Evolutionary conservation across 805 yeast species (phyloP).

Genomic region (Yamadazyma insecticola): DNA sequence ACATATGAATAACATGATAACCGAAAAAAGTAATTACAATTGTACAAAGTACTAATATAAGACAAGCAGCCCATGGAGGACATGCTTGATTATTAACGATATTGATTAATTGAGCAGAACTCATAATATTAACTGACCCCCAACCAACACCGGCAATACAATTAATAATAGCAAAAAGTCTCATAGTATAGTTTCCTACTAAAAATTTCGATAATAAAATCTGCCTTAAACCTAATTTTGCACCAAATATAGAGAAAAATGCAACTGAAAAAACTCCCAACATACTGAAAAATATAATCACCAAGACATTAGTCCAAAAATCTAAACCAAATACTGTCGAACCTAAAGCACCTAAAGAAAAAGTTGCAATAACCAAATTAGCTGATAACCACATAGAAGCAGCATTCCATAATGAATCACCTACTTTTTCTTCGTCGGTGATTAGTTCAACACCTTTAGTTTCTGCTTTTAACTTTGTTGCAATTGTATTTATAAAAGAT

Average conservation of each 20-base stretch:
- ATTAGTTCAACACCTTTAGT: constrained; percentile 74
- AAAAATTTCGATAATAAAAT: constrained; percentile 26
- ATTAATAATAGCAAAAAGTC: constrained; percentile 23
- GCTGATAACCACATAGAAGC: constrained; percentile 38
- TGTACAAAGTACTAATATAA: constrained; percentile 27
- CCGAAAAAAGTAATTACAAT: constrained; percentile 27
- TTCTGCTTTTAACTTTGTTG: constrained; percentile 33
- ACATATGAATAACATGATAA: constrained; percentile 24
- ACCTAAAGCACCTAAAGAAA: constrained; percentile 34
- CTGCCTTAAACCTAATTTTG: constrained; percentile 37
- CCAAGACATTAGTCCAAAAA: constrained; percentile 27
- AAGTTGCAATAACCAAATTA: constrained; percentile 32
- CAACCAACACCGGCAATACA: constrained; percentile 30
- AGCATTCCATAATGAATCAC: constrained; percentile 58
- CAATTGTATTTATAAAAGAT: constrained; percentile 23
- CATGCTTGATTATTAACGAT: constrained; percentile 18
- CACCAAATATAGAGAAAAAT: constrained; percentile 32
- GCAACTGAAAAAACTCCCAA: constrained; percentile 38
- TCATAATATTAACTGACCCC: constrained; percentile 29
- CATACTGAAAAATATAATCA: constrained; percentile 27
- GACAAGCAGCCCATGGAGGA: constrained; percentile 33
- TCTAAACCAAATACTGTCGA: constrained; percentile 26
- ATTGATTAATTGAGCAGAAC: constrained; percentile 24
- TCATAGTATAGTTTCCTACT: constrained; percentile 27
- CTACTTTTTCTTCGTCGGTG: constrained; percentile 70